Percentiles rank a stretch among this genome's conserved stretches.
Conservation (phyloP, 345 rosid species). For the Orychophragmus violaceus region DNA sequence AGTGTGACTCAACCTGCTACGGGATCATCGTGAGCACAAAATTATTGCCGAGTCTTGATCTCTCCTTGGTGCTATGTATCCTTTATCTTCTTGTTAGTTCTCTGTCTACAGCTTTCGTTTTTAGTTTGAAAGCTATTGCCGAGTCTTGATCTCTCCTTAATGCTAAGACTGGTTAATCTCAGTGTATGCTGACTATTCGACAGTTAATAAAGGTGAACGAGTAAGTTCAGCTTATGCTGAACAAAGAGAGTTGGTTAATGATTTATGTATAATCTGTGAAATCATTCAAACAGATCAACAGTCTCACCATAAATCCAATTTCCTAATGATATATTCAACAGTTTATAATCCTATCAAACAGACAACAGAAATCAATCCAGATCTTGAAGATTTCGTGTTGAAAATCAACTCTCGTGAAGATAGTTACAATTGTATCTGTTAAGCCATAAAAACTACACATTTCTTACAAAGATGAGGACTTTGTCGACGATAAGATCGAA, state of each 20-base stretch:
- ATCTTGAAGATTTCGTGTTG: neutral
- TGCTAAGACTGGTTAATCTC: no score
- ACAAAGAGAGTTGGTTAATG: neutral
- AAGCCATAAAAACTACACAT: neutral
- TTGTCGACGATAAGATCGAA: conserved; percentile 43
- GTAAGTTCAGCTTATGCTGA: neutral
- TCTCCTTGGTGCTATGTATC: no score
- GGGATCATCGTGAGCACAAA: no score
- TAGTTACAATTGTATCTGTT: neutral
- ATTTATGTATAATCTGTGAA: neutral
- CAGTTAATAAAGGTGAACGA: neutral
- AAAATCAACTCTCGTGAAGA: neutral
- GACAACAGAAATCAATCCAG: neutral
- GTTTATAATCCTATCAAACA: neutral
- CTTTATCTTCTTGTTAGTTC: no score
- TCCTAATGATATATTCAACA: neutral
- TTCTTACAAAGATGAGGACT: neutral
- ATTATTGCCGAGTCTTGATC: no score
- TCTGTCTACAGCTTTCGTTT: no score
- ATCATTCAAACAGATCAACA: conserved; percentile 2
- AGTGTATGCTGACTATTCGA: conserved; percentile 4
- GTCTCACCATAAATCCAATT: neutral
- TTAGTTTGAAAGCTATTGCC: no score
- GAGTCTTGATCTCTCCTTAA: no score
- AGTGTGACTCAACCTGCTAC: no score